Percentiles rank a stretch among this genome's conserved stretches.
These are phyloP conservation scores for Penicillium sp. DNA, from an alignment of 2,329 filamentous ascomycete genomes.

Conservation along the genomic window DNA sequence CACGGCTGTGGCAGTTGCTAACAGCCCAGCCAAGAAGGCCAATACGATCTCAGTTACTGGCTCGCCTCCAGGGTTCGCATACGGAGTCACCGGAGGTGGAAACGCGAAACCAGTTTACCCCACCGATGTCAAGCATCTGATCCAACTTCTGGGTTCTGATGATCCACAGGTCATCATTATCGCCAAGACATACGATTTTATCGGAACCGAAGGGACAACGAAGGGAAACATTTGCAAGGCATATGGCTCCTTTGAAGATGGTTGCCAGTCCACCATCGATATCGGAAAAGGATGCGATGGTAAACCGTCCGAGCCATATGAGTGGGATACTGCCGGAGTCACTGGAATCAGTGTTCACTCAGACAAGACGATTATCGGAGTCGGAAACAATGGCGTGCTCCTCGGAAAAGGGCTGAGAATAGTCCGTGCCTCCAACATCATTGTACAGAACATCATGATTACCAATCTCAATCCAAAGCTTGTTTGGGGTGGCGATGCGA, in stretches of 20 bases:
- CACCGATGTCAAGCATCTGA: neutral
- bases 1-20: neutral
- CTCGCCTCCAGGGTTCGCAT: too few species aligned
- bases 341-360: neutral
- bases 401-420: too few species aligned
- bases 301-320: neutral
- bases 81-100: too few species aligned
- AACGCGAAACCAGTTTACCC: neutral
- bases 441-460: too few species aligned
- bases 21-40: neutral
- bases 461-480: too few species aligned
- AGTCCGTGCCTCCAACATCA: too few species aligned
- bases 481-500: too few species aligned
- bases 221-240: neutral
- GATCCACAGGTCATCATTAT: neutral
- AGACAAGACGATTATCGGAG: neutral
- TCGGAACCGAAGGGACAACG: neutral
- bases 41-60: too few species aligned
- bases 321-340: neutral
- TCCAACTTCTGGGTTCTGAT: neutral
- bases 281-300: neutral
- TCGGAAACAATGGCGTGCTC: neutral
- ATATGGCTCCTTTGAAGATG: neutral
- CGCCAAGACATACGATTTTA: neutral
- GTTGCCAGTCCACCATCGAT: neutral